Base-by-base conservation (phyloP, 2,329 filamentous ascomycete species). In the Corniculantispora saksenae region DNA sequence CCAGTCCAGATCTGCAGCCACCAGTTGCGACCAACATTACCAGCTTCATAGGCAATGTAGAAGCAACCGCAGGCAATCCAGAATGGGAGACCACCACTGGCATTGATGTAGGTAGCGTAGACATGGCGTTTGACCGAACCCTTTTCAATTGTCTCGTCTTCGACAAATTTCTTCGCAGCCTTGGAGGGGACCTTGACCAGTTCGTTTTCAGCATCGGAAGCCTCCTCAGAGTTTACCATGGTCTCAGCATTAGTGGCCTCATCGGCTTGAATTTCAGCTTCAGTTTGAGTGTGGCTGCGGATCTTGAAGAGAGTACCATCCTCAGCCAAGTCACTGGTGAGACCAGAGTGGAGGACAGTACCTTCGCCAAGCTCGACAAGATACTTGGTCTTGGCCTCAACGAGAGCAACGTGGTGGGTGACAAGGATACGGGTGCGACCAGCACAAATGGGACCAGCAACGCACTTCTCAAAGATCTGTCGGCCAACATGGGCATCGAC, bases 401-500 rank as follows among this genome's bases (percentile, higher is more conserved):
- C 90, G 1, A 94, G 82, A 3, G 86, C 86, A 23, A 93, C 88
- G 70, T 94, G 91, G 72, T 95, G 92, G 0, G 92, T 95, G 29
- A 93, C 92, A 4, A 95, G 79, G 56, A 95, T 91, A 35, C 91
- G 81, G 1, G 92, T 95, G 63, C 92, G 81, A 0, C 87, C 88
- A 25, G 82, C 76, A 66, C 89, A 89, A 10, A 94, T 82, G 58
- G 90, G 85, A 6, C 91, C 91, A 2, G 85, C 89, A 3, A 94
- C 80, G 67, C 89, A 93, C 64, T 91, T 84, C 68, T 94, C 90
- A 69, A 91, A 93, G 57, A 94, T 89, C 70, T 92, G 90, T 32
- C 90, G 86, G 19, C 91, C 92, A 35, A 93, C 91, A 71, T 94
- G 91, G 3, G 91, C 89, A 75, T 96, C 92, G 10, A 95, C 87